These are phyloP conservation scores for Alternaria solani DNA, from an alignment of 2,329 filamentous ascomycete species.

Conservation along the genomic window DNA sequence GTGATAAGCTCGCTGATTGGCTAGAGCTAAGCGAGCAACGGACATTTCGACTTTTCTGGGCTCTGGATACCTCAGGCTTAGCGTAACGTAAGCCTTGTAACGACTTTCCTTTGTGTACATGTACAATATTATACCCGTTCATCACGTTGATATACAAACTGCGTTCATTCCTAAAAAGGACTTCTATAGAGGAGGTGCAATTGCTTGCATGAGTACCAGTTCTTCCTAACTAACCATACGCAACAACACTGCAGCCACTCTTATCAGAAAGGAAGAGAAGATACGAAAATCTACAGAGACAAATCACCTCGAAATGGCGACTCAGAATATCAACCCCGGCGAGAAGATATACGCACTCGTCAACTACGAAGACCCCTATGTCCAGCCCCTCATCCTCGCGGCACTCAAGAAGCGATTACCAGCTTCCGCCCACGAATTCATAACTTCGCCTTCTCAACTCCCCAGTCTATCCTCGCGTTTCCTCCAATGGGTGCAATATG, in stretches of 20 bases:
- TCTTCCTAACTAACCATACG: neutral
- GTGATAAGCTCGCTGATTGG: slow-evolving; percentile 37
- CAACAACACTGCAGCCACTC: neutral
- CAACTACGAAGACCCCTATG: slow-evolving; percentile 86
- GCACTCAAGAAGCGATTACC: slow-evolving; percentile 73
- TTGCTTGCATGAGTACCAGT: neutral
- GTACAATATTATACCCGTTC: slow-evolving; percentile 18
- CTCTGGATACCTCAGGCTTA: slow-evolving; percentile 20
- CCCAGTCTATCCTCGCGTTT: slow-evolving; percentile 59
- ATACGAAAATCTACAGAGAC: neutral
- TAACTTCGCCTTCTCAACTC: slow-evolving; percentile 61
- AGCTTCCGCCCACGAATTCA: slow-evolving; percentile 61
- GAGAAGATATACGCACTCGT: slow-evolving; percentile 71
- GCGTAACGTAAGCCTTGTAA: slow-evolving; percentile 21
- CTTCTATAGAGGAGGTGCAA: neutral
- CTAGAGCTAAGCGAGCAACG: slow-evolving; percentile 40
- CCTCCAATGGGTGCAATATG: slow-evolving; percentile 86
- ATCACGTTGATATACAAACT: neutral
- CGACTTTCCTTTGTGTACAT: slow-evolving; percentile 31
- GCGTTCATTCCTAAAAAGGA: neutral
- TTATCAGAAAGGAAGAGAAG: neutral
- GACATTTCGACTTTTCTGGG: slow-evolving; percentile 31
- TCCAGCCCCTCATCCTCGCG: slow-evolving; percentile 81
- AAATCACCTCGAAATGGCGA: neutral
- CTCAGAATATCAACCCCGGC: neutral